Percentiles rank a stretch among this genome's conserved stretches.
Conservation (phyloP, 2,329 filamentous ascomycete species). For the Metarhizium guizhouense region DNA sequence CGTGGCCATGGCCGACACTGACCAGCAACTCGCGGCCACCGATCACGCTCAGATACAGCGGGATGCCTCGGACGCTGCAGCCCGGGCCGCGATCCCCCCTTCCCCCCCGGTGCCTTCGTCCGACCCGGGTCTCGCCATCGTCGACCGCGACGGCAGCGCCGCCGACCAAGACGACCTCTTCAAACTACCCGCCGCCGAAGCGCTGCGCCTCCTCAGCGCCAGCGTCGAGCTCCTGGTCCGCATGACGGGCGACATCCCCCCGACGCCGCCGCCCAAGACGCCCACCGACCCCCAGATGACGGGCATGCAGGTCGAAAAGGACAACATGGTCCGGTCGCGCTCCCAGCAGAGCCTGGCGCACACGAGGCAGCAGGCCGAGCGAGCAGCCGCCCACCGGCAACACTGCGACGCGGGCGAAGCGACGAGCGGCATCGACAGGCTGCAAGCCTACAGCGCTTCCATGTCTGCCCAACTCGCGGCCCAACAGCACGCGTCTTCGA, state of each 20-base stretch:
- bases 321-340: slow-evolving; percentile 47
- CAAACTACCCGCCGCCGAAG: slow-evolving; percentile 60
- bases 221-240: slow-evolving; percentile 63
- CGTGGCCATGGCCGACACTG: slow-evolving; percentile 2
- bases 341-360: slow-evolving; percentile 44
- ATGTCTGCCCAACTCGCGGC: slow-evolving; percentile 17
- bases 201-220: slow-evolving; percentile 69
- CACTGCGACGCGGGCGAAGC: background rate
- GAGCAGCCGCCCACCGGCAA: slow-evolving; percentile 12
- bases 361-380: slow-evolving; percentile 32
- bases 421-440: slow-evolving; percentile 7
- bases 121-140: slow-evolving; percentile 23
- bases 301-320: slow-evolving; percentile 53
- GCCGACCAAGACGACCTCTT: slow-evolving; percentile 55
- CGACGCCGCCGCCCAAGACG: slow-evolving; percentile 61
- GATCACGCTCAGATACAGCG: background rate
- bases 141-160: slow-evolving; percentile 14
- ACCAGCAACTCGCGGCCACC: background rate
- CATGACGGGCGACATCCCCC: slow-evolving; percentile 69
- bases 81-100: slow-evolving; percentile 15
- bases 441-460: slow-evolving; percentile 19
- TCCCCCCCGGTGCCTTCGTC: slow-evolving; percentile 34
- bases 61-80: slow-evolving; percentile 2
- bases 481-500: slow-evolving; percentile 1
- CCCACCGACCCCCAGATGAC: slow-evolving; percentile 58